A percentile compares a stretch with the other conserved stretches of the same genome.
Evolutionary conservation across 2,329 filamentous ascomycete species (phyloP).

Genomic region (Sporothrix phasma): DNA sequence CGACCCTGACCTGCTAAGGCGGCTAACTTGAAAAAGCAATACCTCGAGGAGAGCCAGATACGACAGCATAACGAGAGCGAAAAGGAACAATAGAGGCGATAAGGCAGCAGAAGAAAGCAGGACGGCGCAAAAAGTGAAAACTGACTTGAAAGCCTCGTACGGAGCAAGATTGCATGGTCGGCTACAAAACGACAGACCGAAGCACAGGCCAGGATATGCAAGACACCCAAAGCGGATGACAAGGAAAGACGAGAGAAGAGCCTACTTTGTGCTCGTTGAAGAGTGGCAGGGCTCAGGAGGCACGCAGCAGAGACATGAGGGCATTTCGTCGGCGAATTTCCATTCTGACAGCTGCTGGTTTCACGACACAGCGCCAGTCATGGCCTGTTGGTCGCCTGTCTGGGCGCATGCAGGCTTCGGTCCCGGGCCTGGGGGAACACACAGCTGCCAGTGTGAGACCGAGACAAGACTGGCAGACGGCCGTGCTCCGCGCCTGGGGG

Average conservation of each 20-base stretch:
- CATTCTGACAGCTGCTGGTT: not conserved
- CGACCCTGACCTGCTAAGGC: slow-evolving; percentile 6
- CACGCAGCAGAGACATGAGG: not conserved
- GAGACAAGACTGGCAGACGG: not conserved
- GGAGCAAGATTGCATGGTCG: not conserved
- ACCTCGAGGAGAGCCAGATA: not conserved
- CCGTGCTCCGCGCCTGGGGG: not conserved
- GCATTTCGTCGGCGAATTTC: not conserved
- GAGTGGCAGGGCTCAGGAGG: not conserved
- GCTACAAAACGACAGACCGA: not conserved
- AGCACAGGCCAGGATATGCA: not conserved
- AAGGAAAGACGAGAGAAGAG: not conserved
- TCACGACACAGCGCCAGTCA: not conserved
- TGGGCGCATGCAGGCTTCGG: no score
- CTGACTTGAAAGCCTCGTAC: no score
- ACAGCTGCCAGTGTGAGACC: no score
- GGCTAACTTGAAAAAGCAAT: slow-evolving; percentile 13
- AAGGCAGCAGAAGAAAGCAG: not conserved
- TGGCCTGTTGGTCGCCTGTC: not conserved
- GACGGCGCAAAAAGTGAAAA: not conserved
- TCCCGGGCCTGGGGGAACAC: no score
- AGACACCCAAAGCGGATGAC: not conserved
- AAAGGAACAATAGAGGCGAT: not conserved
- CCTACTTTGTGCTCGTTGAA: no score
- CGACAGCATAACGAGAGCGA: not conserved